Evolutionary conservation across 2,329 filamentous ascomycete species (phyloP).

Genomic region (Fusarium sterilihyphosum): DNA sequence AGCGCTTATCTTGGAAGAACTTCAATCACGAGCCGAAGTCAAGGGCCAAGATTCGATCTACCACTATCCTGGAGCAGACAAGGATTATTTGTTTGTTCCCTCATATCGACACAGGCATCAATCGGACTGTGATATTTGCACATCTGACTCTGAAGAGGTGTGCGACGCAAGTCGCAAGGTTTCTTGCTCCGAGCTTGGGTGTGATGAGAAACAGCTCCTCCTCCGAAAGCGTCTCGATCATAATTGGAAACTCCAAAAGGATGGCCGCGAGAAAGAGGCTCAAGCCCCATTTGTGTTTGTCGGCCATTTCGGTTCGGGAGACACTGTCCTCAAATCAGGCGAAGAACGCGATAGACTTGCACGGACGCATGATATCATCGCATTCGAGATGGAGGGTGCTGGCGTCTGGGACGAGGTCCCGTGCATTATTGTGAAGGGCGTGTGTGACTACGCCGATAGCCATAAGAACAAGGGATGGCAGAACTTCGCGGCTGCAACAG

Average conservation of each 20-base stretch:
- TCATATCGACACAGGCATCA: constrained; percentile 9
- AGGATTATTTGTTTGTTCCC: constrained; percentile 40
- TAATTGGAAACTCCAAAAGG: too few relatives aligned
- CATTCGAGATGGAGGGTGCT: constrained; percentile 48
- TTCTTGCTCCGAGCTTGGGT: constrained; percentile 4
- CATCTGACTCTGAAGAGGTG: background rate
- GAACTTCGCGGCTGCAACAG: constrained; percentile 51
- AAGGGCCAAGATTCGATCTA: background rate
- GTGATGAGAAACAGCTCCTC: background rate
- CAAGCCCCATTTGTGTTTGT: constrained; percentile 43
- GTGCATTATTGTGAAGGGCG: constrained; percentile 52
- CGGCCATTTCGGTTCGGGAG: constrained; percentile 50
- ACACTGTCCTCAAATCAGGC: constrained; percentile 51
- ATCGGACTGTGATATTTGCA: background rate
- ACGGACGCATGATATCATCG: constrained; percentile 29
- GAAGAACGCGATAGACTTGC: constrained; percentile 48
- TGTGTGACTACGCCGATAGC: constrained; percentile 48
- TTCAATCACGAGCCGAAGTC: too few relatives aligned
- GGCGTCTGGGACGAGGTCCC: constrained; percentile 48
- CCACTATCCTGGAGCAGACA: constrained; percentile 35
- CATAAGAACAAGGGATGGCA: constrained; percentile 48
- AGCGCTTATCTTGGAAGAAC: background rate
- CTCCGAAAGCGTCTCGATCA: too few relatives aligned
- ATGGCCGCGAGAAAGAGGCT: background rate
- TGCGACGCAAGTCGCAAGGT: background rate